phyloP scores from a whole-genome alignment of 225 moss, liverwort and hornwort genomes.

The Pseudisothecium myosuroides region DNA sequence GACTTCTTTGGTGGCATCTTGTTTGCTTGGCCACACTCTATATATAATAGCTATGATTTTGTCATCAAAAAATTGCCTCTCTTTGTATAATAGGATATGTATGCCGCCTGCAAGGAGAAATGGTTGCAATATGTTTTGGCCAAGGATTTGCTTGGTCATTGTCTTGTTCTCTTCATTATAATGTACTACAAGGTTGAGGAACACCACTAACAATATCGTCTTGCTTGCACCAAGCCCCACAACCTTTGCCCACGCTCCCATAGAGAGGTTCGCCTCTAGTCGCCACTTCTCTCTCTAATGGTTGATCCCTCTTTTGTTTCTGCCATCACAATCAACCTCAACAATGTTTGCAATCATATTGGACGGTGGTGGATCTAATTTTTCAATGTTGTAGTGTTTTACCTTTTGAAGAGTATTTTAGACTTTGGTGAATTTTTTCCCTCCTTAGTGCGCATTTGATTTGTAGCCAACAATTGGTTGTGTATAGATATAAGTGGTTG shows the following conservation, averaged over 20 bases:
- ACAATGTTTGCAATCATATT: too few species aligned
- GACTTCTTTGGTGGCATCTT: neutral
- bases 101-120: fast-evolving
- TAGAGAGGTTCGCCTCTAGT: too few species aligned
- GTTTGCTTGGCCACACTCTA: neutral
- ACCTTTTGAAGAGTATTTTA: too few species aligned
- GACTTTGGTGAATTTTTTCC: too few species aligned
- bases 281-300: fast-evolving
- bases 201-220: fast-evolving
- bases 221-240: fast-evolving
- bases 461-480: too few species aligned
- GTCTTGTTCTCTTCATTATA: neutral
- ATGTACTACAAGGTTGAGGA: neutral
- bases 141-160: neutral
- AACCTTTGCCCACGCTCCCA: too few species aligned
- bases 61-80: neutral
- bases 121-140: neutral
- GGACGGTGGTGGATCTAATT: fast-evolving
- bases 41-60: too few species aligned
- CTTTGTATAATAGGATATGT: neutral
- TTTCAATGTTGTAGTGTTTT: too few species aligned
- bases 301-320: fast-evolving
- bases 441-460: too few species aligned
- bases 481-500: too few species aligned
- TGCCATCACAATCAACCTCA: too few species aligned